phyloP scores from a whole-genome alignment of 176 grass and related monocot genomes.

The Saccharum spontaneum region DNA sequence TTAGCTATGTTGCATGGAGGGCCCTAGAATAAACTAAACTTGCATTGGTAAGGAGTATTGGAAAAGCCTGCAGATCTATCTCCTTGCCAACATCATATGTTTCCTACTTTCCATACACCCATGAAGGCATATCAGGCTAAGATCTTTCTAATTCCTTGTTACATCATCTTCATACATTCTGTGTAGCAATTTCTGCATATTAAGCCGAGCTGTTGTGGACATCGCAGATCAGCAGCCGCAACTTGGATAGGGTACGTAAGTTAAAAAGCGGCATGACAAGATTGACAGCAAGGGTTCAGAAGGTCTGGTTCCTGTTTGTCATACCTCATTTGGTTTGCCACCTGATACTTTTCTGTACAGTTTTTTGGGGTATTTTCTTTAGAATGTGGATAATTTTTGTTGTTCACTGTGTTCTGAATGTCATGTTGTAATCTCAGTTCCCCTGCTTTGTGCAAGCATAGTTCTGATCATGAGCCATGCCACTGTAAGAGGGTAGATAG shows the following conservation, averaged over 20 bases:
- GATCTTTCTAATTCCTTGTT: slow-evolving; percentile 8
- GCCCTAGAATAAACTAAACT: slow-evolving; percentile 7
- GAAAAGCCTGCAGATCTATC: not conserved
- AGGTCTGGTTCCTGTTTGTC: slow-evolving; percentile 50
- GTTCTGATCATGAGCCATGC: slow-evolving; percentile 27
- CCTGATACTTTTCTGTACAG: not conserved
- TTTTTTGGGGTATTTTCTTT: not conserved
- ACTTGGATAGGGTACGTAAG: slow-evolving; percentile 97
- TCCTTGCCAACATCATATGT: slow-evolving; percentile 6
- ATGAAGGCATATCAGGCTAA: not conserved
- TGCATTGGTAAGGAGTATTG: not conserved
- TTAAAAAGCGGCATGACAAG: slow-evolving; percentile 98
- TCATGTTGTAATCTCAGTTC: not conserved
- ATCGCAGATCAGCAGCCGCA: slow-evolving; percentile 93
- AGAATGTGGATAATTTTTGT: not conserved
- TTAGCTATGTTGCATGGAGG: slow-evolving; percentile 11
- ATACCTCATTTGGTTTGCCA: slow-evolving; percentile 23
- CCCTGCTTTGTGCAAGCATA: not conserved
- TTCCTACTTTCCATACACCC: not conserved
- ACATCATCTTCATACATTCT: slow-evolving; percentile 3
- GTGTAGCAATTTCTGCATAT: not conserved
- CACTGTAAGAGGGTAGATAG: not conserved
- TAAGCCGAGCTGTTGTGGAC: slow-evolving; percentile 17
- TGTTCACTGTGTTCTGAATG: slow-evolving; percentile 5
- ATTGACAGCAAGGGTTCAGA: slow-evolving; percentile 94